Base-by-base conservation (phyloP, 1,139 yeast genomes). In the Magnusiomyces magnusii region DNA sequence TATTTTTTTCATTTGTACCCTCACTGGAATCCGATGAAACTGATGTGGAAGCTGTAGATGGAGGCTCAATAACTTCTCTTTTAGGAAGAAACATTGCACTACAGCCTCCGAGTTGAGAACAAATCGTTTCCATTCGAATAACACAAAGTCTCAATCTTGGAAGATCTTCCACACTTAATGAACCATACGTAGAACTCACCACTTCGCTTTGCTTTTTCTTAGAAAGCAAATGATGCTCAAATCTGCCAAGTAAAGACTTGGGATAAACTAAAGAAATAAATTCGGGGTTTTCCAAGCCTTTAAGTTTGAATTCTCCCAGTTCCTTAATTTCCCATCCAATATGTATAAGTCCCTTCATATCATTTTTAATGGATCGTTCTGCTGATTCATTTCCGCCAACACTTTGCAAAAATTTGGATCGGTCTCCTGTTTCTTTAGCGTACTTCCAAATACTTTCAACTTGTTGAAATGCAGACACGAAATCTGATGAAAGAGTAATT, bases 231-330 rank as follows among this genome's bases (percentile, higher is more conserved):
- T 57, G 60, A 24, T 52, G 56, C n/a, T 49, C 56, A 47, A 54
- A 58, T 28, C 62, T 31, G 5, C 62, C 62, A 3, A 54, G 31
- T 36, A 60, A 31, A 3, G 59, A 47, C 61, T 78, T 78, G 1
- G 98, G 95, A 74, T 86, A 92, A 0, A 84, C 84, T 58, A 91
- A 78, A 15, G 96, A 87, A 42, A 95, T 85, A 54, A 81, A 80
- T 69, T 95, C 99, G 1, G 96, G 96, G 47, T 92, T 86, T 80
- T 95, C 99, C 49, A 95, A 79, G 28, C 99, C 99, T 73, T 95
- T 93, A 67, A 95, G 78, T 70, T 91, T 91, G 68, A 84, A 84
- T 68, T 92, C 97, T 34, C 99, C 99, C 57, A 89, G 74, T 55
- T 83, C 85, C 62, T 80, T 81, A 60, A 84, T 80, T n/a, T 77